Percentiles rank a stretch among this genome's conserved stretches.
These are phyloP conservation scores for Chaetomium cochliodes DNA, from an alignment of 495 filamentous ascomycete species.

Conservation along the genomic window DNA sequence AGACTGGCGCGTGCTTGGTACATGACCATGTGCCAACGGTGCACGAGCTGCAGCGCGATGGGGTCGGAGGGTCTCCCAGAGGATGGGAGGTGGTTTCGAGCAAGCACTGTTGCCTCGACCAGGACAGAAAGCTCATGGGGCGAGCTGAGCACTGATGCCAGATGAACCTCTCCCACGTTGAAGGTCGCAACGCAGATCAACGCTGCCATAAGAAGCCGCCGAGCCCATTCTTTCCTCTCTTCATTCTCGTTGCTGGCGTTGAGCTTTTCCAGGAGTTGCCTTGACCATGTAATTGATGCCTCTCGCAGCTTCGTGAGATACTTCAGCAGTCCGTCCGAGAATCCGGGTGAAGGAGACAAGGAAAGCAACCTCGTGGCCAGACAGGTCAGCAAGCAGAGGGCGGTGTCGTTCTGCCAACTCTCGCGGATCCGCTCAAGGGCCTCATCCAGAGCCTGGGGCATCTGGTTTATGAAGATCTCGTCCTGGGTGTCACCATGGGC, in stretches of 20 bases:
- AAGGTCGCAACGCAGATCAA: slow-evolving; percentile 22
- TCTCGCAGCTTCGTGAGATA: slow-evolving; percentile 15
- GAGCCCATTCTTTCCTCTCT: slow-evolving; percentile 12
- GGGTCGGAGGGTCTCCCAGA: slow-evolving; percentile 14
- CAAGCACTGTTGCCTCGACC: slow-evolving; percentile 17
- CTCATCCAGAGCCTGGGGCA: slow-evolving; percentile 7
- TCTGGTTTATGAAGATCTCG: background rate
- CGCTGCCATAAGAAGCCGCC: slow-evolving; percentile 16
- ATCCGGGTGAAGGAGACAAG: slow-evolving; percentile 6
- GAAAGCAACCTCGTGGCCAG: slow-evolving; percentile 23
- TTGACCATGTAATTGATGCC: slow-evolving; percentile 21
- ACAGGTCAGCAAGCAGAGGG: slow-evolving; percentile 22
- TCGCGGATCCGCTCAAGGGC: slow-evolving; percentile 16
- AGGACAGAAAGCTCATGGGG: slow-evolving; percentile 6
- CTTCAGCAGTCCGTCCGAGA: slow-evolving; percentile 12
- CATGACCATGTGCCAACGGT: slow-evolving; percentile 20
- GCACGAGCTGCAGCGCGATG: slow-evolving; percentile 10
- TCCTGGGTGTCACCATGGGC: slow-evolving; percentile 11
- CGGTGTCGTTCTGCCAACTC: slow-evolving; percentile 26
- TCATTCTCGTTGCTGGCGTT: background rate
- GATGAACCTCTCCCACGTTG: slow-evolving; percentile 8
- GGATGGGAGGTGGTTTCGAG: slow-evolving; percentile 16
- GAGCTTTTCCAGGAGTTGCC: slow-evolving; percentile 12
- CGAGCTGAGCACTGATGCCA: slow-evolving; percentile 11
- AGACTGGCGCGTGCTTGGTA: slow-evolving; percentile 9